Base-by-base conservation (phyloP, 495 filamentous ascomycete genomes). In the Penicillium robsamsonii region DNA sequence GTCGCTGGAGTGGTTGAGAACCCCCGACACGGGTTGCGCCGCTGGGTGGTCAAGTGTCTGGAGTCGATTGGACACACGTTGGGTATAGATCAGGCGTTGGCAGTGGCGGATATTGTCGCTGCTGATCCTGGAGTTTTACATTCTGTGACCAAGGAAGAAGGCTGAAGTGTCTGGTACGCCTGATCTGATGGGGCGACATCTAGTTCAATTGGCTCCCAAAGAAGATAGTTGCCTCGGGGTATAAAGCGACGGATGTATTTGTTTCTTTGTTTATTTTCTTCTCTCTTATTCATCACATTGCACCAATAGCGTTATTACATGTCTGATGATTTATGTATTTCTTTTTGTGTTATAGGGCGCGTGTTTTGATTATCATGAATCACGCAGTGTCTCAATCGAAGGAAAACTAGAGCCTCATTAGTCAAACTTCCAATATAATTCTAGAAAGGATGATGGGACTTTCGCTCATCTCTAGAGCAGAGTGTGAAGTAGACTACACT, bases 11-110 rank as follows among this genome's bases (percentile, higher is more conserved):
- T 64, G 11, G 70, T 73, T 4, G 71, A 80, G 50, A 57, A 59
- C 10, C 60, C 62, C 11, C 56, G 56, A 5, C 63, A 74, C 25
- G 51, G 66, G 6, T 63, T 77, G 15, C 75, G 74, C 4, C 61
- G 61, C 18, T 83, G 79, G 79, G 73, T 77, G 25, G 60, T 70
- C 5, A 59, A 70, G 6, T 75, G 74, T 48, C 62, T 81, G 12
- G 58, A 60, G 17, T 61, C 70, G 41, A 76, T 83, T 53, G 73
- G 77, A 15, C 59, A 75, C 25, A 63, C 66, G 2, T 75, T 79
- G 69, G 78, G 77, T 1, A 70, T 83, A 18, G 72, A 76, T 43
- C 79, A 81, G 55, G 78, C 79, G 6, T 58, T 75, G 18, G 70
- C 75, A 10, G 42, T 81, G 37, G 70, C 70, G 49, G 71, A 75